phyloP scores from a whole-genome alignment of 441 rosid species.

The Gossypium gossypioides region DNA sequence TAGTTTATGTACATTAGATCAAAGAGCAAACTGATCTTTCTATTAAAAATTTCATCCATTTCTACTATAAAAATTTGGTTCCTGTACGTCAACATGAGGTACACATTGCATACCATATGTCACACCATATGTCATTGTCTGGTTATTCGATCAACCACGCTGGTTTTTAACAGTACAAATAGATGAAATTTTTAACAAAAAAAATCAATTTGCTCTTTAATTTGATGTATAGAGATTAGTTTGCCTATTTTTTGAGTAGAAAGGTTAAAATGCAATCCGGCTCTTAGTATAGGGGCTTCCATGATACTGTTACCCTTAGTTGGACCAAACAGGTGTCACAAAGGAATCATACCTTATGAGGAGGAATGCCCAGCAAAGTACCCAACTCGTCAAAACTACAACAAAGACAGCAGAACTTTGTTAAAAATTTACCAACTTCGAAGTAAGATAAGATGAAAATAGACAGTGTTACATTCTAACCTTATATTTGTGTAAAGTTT shows the following conservation, averaged over 20 bases:
- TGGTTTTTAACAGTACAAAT: not conserved
- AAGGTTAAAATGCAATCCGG: not conserved
- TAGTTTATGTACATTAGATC: not conserved
- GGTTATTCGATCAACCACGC: not conserved
- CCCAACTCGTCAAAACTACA: constrained; percentile 89
- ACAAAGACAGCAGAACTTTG: constrained; percentile 12
- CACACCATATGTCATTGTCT: not conserved
- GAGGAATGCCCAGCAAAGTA: constrained; percentile 83
- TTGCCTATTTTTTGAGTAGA: not conserved
- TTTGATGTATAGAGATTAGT: not conserved
- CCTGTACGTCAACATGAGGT: not conserved
- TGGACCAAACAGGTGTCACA: not conserved
- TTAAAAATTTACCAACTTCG: not conserved
- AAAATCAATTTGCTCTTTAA: not conserved
- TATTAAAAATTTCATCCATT: no score
- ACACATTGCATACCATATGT: not conserved
- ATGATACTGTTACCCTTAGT: not conserved
- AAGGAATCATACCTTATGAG: constrained; percentile 53
- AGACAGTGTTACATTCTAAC: constrained; percentile 25
- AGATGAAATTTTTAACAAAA: not conserved
- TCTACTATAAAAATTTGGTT: no score
- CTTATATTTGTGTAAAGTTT: constrained; percentile 95
- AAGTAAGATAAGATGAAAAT: not conserved
- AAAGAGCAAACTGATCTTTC: not conserved
- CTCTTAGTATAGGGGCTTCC: not conserved